phyloP scores from a whole-genome alignment of 768 basidiomycete genomes.

The Lactifluus volemus region DNA sequence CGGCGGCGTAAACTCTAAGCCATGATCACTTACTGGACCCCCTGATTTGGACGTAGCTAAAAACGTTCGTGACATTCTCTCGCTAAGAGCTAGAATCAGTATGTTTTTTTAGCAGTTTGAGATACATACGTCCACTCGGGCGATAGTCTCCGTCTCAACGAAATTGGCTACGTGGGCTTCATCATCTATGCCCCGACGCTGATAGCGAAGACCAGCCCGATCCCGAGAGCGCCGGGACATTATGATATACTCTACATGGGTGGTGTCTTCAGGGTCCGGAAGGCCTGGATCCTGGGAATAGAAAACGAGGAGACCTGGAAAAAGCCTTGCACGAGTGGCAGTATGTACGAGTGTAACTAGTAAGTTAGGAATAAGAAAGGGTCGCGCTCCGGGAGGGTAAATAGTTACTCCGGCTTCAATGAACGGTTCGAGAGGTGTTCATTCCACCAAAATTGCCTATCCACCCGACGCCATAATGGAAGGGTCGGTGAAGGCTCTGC shows the following conservation, averaged over 20 bases:
- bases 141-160: slow-evolving; percentile 89
- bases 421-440: slow-evolving; percentile 76
- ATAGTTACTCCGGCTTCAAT: slow-evolving; percentile 71
- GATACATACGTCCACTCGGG: slow-evolving; percentile 64
- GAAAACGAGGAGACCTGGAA: slow-evolving; percentile 68
- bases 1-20: background rate
- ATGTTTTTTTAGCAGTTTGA: background rate
- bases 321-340: slow-evolving; percentile 92
- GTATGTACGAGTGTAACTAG: slow-evolving; percentile 76
- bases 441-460: slow-evolving; percentile 95
- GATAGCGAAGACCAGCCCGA: slow-evolving; percentile 89
- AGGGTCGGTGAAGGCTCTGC: slow-evolving; percentile 68
- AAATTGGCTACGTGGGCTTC: slow-evolving; percentile 93
- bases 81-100: slow-evolving; percentile 36
- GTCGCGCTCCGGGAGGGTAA: background rate
- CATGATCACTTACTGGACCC: slow-evolving; percentile 64
- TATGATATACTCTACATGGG: slow-evolving; percentile 65
- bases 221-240: slow-evolving; percentile 82
- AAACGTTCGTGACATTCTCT: slow-evolving; percentile 65
- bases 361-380: background rate
- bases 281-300: slow-evolving; percentile 40
- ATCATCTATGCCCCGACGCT: slow-evolving; percentile 90
- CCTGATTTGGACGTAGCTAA: slow-evolving; percentile 84
- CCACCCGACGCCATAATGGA: slow-evolving; percentile 87
- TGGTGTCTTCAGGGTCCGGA: slow-evolving; percentile 29